Evolutionary conservation across 179 eudicot genomes (phyloP).

Genomic region (Beta macrorhiza): DNA sequence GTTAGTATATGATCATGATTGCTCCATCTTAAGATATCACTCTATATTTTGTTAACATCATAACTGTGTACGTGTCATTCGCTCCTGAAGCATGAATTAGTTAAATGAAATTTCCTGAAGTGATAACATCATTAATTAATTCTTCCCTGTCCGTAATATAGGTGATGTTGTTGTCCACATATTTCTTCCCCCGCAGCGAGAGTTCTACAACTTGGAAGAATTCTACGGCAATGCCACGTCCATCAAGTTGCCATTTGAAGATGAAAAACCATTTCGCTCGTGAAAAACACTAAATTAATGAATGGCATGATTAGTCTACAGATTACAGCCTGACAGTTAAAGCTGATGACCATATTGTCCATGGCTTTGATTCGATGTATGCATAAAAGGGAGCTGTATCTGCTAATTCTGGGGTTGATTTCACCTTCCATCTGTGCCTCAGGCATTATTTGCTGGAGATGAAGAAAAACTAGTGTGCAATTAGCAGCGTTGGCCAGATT

Average conservation of each 20-base stretch:
- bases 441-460: not conserved
- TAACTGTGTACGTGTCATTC: not conserved
- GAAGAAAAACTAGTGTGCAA: not conserved
- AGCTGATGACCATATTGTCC: not conserved
- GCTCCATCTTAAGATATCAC: not conserved
- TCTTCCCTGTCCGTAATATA: slow-evolving; percentile 25
- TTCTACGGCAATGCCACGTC: slow-evolving; percentile 82
- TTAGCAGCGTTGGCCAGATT: not conserved
- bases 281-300: slow-evolving; percentile 21
- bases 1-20: not conserved
- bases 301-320: not conserved
- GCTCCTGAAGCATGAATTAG: no score
- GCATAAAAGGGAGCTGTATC: not conserved
- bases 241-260: slow-evolving; percentile 76
- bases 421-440: not conserved
- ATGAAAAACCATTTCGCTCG: slow-evolving; percentile 56
- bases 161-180: slow-evolving; percentile 95
- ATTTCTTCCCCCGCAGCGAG: slow-evolving; percentile 82
- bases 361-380: not conserved
- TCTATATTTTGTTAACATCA: not conserved
- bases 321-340: not conserved
- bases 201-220: slow-evolving; percentile 82
- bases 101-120: no score
- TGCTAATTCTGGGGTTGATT: not conserved
- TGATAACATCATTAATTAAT: not conserved